phyloP scores from a whole-genome alignment of 768 basidiomycete species.

The Russula abietina region DNA sequence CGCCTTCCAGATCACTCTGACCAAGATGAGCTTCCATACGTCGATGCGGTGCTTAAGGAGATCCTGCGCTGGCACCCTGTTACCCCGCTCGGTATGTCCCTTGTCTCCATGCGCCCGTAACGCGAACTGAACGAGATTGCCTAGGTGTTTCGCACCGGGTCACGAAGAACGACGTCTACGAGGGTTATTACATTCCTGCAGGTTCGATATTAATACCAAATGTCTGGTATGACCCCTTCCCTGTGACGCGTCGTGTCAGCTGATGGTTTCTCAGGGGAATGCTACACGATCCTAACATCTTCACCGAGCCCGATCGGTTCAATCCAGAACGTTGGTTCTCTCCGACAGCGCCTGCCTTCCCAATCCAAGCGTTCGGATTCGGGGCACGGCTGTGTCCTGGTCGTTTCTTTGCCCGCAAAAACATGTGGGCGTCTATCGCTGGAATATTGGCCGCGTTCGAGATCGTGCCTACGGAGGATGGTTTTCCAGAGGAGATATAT shows the following conservation, averaged over 20 bases:
- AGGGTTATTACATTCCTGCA: background rate
- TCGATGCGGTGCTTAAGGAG: background rate
- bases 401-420: background rate
- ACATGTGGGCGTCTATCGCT: background rate
- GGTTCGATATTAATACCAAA: background rate
- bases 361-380: background rate
- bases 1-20: background rate
- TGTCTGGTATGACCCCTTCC: background rate
- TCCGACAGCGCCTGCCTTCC: background rate
- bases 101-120: background rate
- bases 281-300: background rate
- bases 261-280: background rate
- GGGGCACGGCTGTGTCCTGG: background rate
- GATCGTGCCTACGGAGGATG: background rate
- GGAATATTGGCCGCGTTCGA: background rate
- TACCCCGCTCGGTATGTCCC: background rate
- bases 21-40: background rate
- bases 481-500: background rate
- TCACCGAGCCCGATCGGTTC: background rate
- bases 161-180: background rate
- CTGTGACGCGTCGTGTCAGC: background rate
- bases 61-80: background rate
- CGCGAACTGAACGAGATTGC: background rate
- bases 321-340: conserved; percentile 1
- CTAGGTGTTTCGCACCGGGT: background rate